These are phyloP conservation scores for Populus alba DNA, from an alignment of 345 rosid genomes.

Conservation along the genomic window DNA sequence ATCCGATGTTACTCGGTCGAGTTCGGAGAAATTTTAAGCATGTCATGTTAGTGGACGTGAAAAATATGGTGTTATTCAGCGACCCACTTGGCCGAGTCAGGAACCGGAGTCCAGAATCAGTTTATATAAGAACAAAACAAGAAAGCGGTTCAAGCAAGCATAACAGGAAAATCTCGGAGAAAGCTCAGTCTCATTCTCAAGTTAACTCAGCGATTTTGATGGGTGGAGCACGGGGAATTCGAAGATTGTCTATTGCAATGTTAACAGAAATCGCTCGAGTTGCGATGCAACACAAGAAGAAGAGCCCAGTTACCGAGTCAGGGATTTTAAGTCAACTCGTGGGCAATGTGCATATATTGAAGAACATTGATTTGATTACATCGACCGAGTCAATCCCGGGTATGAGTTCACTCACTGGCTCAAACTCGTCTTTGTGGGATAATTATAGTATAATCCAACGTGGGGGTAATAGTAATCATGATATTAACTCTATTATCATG, in stretches of 20 bases:
- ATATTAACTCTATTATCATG: conserved; percentile 38
- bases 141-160: conserved; percentile 24
- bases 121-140: conserved; percentile 36
- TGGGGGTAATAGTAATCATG: conserved; percentile 32
- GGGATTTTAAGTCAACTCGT: conserved; percentile 67
- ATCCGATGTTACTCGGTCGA: conserved; percentile 84
- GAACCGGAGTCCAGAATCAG: conserved; percentile 60
- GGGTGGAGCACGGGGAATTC: conserved; percentile 53
- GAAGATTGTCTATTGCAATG: conserved; percentile 62
- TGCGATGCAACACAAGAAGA: conserved; percentile 59
- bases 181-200: conserved; percentile 20
- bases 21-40: conserved; percentile 75
- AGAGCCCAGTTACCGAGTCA: conserved; percentile 48
- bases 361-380: conserved; percentile 43
- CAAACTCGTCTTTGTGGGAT: conserved; percentile 22
- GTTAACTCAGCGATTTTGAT: conserved; percentile 56
- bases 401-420: conserved; percentile 44
- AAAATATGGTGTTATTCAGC: conserved; percentile 43
- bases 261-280: conserved; percentile 67
- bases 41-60: conserved; percentile 57
- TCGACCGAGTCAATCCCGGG: conserved; percentile 48
- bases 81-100: conserved; percentile 74
- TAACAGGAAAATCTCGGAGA: conserved; percentile 37
- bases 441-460: conserved; percentile 35
- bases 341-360: conserved; percentile 40